A percentile compares a stretch with the other conserved stretches of the same genome.
phyloP scores from a whole-genome alignment of 768 basidiomycete genomes.

The Trametopsis cervina region DNA sequence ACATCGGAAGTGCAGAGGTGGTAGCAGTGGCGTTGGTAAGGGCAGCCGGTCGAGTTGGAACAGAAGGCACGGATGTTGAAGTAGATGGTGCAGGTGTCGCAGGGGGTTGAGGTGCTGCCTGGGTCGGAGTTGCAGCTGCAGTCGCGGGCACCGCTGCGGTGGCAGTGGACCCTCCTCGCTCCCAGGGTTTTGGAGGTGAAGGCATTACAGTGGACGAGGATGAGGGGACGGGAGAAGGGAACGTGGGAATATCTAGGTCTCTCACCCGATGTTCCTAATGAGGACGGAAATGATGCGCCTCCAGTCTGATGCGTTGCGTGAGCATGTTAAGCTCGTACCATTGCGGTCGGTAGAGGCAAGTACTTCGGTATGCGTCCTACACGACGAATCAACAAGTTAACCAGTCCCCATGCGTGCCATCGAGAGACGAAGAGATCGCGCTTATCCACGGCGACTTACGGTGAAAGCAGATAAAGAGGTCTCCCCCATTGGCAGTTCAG shows the following conservation, averaged over 20 bases:
- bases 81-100: slow-evolving; percentile 18
- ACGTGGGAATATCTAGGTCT: neutral
- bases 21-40: slow-evolving; percentile 25
- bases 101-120: slow-evolving; percentile 18
- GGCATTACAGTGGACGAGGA: slow-evolving; percentile 42
- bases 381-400: too few species aligned
- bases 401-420: too few species aligned
- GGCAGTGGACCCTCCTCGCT: slow-evolving; percentile 46
- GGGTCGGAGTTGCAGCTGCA: slow-evolving; percentile 19
- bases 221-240: slow-evolving; percentile 2
- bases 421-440: too few species aligned
- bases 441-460: too few species aligned
- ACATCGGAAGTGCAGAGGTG: slow-evolving; percentile 26
- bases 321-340: too few species aligned
- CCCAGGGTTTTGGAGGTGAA: slow-evolving; percentile 90
- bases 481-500: too few species aligned
- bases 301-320: too few species aligned
- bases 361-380: too few species aligned
- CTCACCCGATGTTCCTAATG: too few species aligned
- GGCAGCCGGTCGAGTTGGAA: slow-evolving; percentile 60
- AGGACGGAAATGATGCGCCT: too few species aligned
- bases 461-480: too few species aligned
- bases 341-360: too few species aligned
- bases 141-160: slow-evolving; percentile 24
- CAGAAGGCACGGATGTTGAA: slow-evolving; percentile 26